Conservation (phyloP, 2,329 filamentous ascomycete genomes). For the Gnomoniopsis sp. region DNA sequence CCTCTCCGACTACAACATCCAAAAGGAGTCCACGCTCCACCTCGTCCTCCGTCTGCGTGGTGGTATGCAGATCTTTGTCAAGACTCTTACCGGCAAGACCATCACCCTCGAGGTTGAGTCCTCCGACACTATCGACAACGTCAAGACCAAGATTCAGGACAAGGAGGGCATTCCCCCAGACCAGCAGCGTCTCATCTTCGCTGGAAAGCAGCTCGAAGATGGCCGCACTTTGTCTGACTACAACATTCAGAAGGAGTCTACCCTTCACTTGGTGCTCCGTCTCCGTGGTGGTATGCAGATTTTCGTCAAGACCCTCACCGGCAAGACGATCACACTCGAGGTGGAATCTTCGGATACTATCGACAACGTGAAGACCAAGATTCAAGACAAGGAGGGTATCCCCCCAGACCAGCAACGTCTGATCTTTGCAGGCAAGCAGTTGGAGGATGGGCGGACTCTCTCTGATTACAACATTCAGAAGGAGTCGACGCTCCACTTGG, state of each 20-base stretch:
- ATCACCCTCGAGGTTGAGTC: slow-evolving; percentile 91
- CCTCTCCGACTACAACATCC: slow-evolving; percentile 89
- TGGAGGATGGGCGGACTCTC: slow-evolving; percentile 75
- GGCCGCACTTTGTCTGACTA: slow-evolving; percentile 89
- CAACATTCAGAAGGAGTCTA: slow-evolving; percentile 94
- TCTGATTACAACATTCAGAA: slow-evolving; percentile 89
- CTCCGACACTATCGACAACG: slow-evolving; percentile 89
- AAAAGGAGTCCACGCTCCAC: slow-evolving; percentile 86
- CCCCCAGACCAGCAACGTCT: slow-evolving; percentile 68
- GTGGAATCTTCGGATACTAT: slow-evolving; percentile 68
- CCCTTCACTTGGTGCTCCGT: slow-evolving; percentile 75
- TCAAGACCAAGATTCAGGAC: slow-evolving; percentile 90
- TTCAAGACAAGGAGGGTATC: slow-evolving; percentile 70
- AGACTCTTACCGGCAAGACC: slow-evolving; percentile 87
- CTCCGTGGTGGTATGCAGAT: slow-evolving; percentile 79
- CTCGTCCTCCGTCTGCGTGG: slow-evolving; percentile 83
- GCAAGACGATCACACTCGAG: slow-evolving; percentile 67
- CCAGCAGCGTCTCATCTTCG: slow-evolving; percentile 91
- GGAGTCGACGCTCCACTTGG: slow-evolving; percentile 68
- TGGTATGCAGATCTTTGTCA: slow-evolving; percentile 88
- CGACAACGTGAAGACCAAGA: slow-evolving; percentile 69
- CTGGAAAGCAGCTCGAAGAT: slow-evolving; percentile 90
- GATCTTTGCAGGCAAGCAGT: slow-evolving; percentile 68
- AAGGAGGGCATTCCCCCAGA: slow-evolving; percentile 94
- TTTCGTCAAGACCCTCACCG: slow-evolving; percentile 68